A percentile compares a stretch with the other conserved stretches of the same genome.
Evolutionary conservation across 2,329 filamentous ascomycete genomes (phyloP).

Genomic region (Talaromyces sp.): DNA sequence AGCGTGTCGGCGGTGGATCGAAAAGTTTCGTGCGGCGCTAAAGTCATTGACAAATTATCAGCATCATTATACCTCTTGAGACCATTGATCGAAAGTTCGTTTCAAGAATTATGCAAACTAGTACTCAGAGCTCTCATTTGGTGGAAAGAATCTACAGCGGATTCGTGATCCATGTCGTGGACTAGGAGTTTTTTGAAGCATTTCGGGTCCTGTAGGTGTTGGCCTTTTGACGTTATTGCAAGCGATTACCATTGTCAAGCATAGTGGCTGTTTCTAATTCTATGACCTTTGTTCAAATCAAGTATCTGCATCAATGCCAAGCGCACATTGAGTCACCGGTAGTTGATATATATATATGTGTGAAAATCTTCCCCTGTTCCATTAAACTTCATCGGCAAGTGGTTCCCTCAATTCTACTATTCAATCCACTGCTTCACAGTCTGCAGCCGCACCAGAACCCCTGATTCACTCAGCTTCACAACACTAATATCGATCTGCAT

Average conservation of each 20-base stretch:
- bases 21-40: slow-evolving; percentile 37
- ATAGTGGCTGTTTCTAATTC: neutral
- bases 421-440: neutral
- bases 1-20: slow-evolving; percentile 35
- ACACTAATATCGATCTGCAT: neutral
- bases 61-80: neutral
- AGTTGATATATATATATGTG: too few species aligned
- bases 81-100: too few species aligned
- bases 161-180: neutral
- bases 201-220: neutral
- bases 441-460: neutral
- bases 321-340: too few species aligned
- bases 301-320: neutral
- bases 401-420: neutral
- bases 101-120: too few species aligned
- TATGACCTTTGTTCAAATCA: neutral
- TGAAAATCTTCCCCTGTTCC: neutral
- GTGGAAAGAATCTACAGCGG: neutral
- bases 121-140: too few species aligned
- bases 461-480: neutral
- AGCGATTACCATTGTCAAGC: neutral
- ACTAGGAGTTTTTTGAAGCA: neutral
- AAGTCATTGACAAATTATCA: neutral
- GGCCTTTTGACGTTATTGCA: neutral
- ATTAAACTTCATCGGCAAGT: neutral